These are phyloP conservation scores for Linaria vulgaris DNA, from an alignment of 257 asterid genomes.

Conservation along the genomic window DNA sequence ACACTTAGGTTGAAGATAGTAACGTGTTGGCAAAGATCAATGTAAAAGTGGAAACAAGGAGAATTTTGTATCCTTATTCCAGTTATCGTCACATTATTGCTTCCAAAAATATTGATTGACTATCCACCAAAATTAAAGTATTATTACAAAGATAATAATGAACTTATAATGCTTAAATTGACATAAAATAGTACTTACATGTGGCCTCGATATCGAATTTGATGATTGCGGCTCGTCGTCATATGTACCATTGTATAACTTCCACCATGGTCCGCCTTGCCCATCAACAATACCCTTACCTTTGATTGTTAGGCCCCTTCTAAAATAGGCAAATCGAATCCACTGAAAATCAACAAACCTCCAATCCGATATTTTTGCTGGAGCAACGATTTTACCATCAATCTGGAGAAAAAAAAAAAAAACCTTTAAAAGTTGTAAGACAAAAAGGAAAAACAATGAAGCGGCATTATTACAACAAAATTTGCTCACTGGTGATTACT, in stretches of 20 bases:
- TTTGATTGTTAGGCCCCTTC: slow-evolving; percentile 21
- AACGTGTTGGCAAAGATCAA: slow-evolving; percentile 6
- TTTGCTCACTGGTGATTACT: no score
- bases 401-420: slow-evolving; percentile 17
- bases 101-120: slow-evolving; percentile 13
- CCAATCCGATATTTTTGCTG: slow-evolving; percentile 1
- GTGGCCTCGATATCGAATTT: no score
- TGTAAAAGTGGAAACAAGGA: slow-evolving; percentile 27
- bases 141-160: background rate
- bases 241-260: no score
- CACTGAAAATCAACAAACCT: background rate
- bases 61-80: slow-evolving; percentile 29
- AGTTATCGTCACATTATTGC: slow-evolving; percentile 18
- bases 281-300: slow-evolving; percentile 37
- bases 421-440: no score
- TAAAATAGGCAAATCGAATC: slow-evolving; percentile 20
- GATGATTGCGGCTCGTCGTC: no score
- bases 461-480: no score
- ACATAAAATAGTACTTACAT: slow-evolving; percentile 15
- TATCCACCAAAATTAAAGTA: background rate
- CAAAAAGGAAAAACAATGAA: no score
- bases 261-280: slow-evolving; percentile 33
- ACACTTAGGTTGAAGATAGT: background rate
- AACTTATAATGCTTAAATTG: background rate
- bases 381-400: slow-evolving; percentile 34